Evolutionary conservation across 257 asterid species (phyloP).

Genomic region (Capsicum chinense): DNA sequence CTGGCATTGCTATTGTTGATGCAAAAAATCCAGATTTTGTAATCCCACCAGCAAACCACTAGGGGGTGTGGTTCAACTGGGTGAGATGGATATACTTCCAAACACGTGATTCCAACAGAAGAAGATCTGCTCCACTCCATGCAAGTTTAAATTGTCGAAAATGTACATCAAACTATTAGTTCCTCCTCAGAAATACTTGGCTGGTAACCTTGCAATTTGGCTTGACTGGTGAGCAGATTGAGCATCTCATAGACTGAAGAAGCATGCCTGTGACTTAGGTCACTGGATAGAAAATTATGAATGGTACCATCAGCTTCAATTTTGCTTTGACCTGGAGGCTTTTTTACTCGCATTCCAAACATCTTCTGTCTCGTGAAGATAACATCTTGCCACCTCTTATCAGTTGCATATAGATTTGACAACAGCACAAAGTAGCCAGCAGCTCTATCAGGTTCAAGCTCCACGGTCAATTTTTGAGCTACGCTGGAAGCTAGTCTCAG

Average conservation of each 20-base stretch:
- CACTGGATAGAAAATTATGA: constrained; percentile 57
- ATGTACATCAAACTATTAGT: constrained; percentile 24
- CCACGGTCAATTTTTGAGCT: constrained; percentile 49
- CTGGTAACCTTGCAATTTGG: constrained; percentile 16
- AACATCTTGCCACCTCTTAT: constrained; percentile 73
- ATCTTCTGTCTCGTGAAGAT: constrained; percentile 56
- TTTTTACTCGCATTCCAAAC: constrained; percentile 48
- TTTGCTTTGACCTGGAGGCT: constrained; percentile 79
- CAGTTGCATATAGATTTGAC: constrained; percentile 67
- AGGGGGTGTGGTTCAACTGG: not conserved
- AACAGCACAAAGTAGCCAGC: constrained; percentile 68
- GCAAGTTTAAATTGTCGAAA: not conserved
- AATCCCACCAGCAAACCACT: not conserved
- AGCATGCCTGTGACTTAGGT: constrained; percentile 49
- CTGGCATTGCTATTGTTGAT: not conserved
- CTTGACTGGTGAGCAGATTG: constrained; percentile 35
- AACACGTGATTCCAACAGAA: not conserved
- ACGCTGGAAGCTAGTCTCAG: constrained; percentile 64
- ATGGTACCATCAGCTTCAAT: constrained; percentile 57
- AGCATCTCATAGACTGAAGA: constrained; percentile 49
- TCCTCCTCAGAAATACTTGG: constrained; percentile 14
- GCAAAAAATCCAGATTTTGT: not conserved
- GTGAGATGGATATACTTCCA: not conserved
- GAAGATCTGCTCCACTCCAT: not conserved
- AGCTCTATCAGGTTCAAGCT: constrained; percentile 54